Conservation (phyloP, 768 basidiomycete genomes). For the Candolleomyces eurysporus region DNA sequence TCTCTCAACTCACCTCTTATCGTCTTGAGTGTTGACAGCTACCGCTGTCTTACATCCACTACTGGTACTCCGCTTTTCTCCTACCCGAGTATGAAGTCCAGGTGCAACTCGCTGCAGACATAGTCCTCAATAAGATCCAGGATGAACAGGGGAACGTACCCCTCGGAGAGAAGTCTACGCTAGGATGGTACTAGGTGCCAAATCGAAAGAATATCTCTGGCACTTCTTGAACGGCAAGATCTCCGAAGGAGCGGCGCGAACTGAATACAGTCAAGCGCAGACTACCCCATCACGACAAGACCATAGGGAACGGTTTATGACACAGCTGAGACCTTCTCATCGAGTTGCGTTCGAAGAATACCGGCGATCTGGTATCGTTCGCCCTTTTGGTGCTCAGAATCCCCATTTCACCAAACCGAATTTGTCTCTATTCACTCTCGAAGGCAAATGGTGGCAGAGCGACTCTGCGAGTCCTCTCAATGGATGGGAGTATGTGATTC, state of each 20-base stretch:
- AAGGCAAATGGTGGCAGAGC: slow-evolving; percentile 23
- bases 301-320: not conserved
- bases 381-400: not conserved
- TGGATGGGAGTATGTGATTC: slow-evolving; percentile 35
- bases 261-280: not conserved
- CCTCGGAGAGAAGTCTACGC: not conserved
- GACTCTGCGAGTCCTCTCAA: slow-evolving; percentile 35
- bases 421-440: not conserved
- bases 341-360: not conserved
- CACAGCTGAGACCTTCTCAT: not conserved
- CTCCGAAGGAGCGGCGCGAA: not conserved
- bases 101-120: not conserved
- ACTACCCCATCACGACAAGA: not conserved
- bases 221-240: not conserved
- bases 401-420: not conserved
- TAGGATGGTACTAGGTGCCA: not conserved
- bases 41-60: no score
- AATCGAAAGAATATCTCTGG: not conserved
- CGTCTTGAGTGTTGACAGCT: no score
- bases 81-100: not conserved
- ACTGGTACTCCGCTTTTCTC: not conserved
- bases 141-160: not conserved
- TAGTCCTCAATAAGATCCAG: not conserved
- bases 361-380: not conserved
- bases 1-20: no score